Conservation (phyloP, 495 filamentous ascomycete genomes). For the Tuber melanosporum region DNA sequence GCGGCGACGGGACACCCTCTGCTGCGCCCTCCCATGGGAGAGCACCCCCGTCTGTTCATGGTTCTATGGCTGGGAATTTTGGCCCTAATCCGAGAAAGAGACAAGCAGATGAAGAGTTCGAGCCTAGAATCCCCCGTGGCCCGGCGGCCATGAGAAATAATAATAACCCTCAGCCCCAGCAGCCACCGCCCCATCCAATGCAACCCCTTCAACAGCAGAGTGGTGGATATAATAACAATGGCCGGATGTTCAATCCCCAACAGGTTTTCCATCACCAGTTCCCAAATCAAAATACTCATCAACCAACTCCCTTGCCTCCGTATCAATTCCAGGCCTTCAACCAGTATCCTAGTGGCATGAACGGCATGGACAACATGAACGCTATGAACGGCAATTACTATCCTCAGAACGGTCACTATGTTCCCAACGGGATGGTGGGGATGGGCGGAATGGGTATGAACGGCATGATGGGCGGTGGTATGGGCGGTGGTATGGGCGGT, state of each 20-base stretch:
- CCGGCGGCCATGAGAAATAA: slow-evolving; percentile 47
- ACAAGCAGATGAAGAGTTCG: slow-evolving; percentile 64
- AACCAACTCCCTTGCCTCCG: slow-evolving; percentile 15
- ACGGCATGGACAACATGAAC: slow-evolving; percentile 44
- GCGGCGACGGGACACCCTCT: slow-evolving; percentile 41
- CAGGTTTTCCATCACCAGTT: slow-evolving; percentile 28
- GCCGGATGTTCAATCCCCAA: slow-evolving; percentile 33
- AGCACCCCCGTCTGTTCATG: slow-evolving; percentile 39
- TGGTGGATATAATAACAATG: slow-evolving; percentile 31
- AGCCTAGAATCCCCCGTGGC: slow-evolving; percentile 40
- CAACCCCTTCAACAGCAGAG: slow-evolving; percentile 26
- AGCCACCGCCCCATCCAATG: slow-evolving; percentile 40
- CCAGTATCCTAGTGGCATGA: slow-evolving; percentile 41
- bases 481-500: slow-evolving; percentile 43
- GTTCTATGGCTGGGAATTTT: slow-evolving; percentile 36
- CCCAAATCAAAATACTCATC: slow-evolving; percentile 17
- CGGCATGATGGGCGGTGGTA: slow-evolving; percentile 45
- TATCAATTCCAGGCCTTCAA: slow-evolving; percentile 23
- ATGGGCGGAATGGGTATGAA: slow-evolving; percentile 44
- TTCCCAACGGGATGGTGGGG: slow-evolving; percentile 45
- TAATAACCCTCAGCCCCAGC: slow-evolving; percentile 38
- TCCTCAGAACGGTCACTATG: slow-evolving; percentile 43
- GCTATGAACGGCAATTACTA: slow-evolving; percentile 46
- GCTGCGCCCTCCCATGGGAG: slow-evolving; percentile 37
- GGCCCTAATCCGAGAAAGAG: slow-evolving; percentile 59